These are phyloP conservation scores for Populus simonii DNA, from an alignment of 345 rosid genomes.

Conservation along the genomic window DNA sequence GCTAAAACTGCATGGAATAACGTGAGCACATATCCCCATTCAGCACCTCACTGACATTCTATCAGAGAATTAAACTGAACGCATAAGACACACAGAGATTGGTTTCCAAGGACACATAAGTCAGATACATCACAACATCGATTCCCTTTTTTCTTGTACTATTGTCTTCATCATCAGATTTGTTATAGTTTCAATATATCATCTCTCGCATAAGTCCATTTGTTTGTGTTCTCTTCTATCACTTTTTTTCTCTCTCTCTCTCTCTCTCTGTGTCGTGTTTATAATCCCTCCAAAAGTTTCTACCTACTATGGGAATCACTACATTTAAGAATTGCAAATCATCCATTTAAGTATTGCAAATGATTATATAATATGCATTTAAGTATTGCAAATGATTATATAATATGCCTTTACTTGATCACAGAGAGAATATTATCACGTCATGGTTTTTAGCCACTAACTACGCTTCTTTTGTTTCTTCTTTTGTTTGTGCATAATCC, in stretches of 20 bases:
- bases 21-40: conserved; percentile 47
- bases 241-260: conserved; percentile 20
- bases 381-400: conserved; percentile 31
- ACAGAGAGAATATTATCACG: conserved; percentile 50
- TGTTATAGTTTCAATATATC: conserved; percentile 12
- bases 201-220: conserved; percentile 42
- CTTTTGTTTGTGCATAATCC: conserved; percentile 18
- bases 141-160: conserved; percentile 62
- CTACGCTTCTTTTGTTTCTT: conserved; percentile 48
- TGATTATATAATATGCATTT: conserved; percentile 9
- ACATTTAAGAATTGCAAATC: conserved; percentile 17
- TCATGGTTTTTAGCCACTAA: conserved; percentile 35
- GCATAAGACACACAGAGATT: conserved; percentile 23
- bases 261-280: conserved; percentile 8
- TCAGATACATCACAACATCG: conserved; percentile 68
- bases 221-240: conserved; percentile 41
- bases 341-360: conserved; percentile 28
- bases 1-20: conserved; percentile 34
- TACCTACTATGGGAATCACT: conserved; percentile 66
- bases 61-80: conserved; percentile 41
- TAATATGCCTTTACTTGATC: conserved; percentile 16
- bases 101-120: conserved; percentile 27
- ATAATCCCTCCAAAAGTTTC: conserved; percentile 59
- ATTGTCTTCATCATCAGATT: conserved; percentile 36
- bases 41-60: conserved; percentile 64